Conservation (phyloP, 257 asterid species). For the Linaria vulgaris region DNA sequence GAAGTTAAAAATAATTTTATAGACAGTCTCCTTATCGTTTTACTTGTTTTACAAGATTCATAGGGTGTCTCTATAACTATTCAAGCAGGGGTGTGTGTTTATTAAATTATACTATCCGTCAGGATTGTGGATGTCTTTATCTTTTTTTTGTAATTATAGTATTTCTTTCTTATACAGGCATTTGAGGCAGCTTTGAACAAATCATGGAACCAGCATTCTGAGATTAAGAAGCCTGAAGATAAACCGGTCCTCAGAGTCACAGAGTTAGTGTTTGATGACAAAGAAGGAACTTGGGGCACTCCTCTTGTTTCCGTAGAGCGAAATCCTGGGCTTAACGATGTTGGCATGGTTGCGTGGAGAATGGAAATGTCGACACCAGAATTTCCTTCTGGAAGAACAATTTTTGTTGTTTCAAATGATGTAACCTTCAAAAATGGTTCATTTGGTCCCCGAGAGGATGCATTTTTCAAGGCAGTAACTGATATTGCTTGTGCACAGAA, state of each 20-base stretch:
- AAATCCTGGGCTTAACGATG: conserved; percentile 73
- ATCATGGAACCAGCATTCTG: conserved; percentile 57
- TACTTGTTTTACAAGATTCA: background rate
- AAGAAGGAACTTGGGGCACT: conserved; percentile 83
- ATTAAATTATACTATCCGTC: too few relatives aligned
- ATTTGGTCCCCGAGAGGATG: conserved; percentile 93
- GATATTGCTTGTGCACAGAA: conserved; percentile 73
- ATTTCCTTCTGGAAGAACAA: conserved; percentile 85
- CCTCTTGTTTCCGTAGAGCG: conserved; percentile 68
- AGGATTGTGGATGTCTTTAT: too few relatives aligned
- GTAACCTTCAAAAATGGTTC: conserved; percentile 94
- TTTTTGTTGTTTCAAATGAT: conserved; percentile 78
- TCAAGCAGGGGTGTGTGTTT: too few relatives aligned
- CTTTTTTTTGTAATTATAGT: too few relatives aligned
- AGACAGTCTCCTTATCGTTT: too few relatives aligned
- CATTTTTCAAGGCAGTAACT: conserved; percentile 89
- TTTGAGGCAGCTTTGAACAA: conserved; percentile 80
- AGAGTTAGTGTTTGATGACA: conserved; percentile 67
- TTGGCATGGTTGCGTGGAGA: conserved; percentile 98
- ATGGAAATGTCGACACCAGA: conserved; percentile 95
- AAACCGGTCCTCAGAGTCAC: conserved; percentile 52
- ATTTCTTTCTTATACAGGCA: conserved; percentile 64
- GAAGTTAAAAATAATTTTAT: too few relatives aligned
- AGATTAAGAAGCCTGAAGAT: conserved; percentile 50
- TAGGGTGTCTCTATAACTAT: too few relatives aligned